These are phyloP conservation scores for Parasarocladium wereldwijsianum DNA, from an alignment of 2,329 filamentous ascomycete genomes.

Conservation along the genomic window DNA sequence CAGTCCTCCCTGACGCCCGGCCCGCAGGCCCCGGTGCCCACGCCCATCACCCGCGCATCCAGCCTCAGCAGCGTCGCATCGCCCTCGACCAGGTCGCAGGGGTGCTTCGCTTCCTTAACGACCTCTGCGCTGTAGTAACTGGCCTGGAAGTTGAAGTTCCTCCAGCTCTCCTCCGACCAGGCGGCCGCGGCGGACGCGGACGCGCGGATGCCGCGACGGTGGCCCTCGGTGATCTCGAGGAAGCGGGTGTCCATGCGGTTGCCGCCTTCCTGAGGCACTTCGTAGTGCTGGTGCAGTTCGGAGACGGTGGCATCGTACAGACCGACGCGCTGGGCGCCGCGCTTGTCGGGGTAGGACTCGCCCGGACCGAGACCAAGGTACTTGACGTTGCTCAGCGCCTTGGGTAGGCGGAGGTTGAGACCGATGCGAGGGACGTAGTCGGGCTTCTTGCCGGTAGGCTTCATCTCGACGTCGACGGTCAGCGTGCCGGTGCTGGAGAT, in stretches of 20 bases:
- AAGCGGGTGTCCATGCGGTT: constrained; percentile 46
- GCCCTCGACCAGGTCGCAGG: constrained; percentile 42
- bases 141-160: constrained; percentile 36
- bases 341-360: constrained; percentile 51
- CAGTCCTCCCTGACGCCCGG: constrained; percentile 30
- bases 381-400: constrained; percentile 27
- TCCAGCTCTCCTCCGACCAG: constrained; percentile 5
- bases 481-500: constrained; percentile 24
- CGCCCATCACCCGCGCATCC: constrained; percentile 31
- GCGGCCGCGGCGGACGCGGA: constrained; percentile 10
- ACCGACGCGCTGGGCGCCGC: constrained; percentile 36
- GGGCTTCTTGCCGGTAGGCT: constrained; percentile 32
- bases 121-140: constrained; percentile 35
- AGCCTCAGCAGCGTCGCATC: constrained; percentile 27
- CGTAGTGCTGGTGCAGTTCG: constrained; percentile 42
- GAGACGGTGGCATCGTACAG: constrained; percentile 28
- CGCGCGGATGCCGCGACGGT: constrained; percentile 15
- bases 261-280: constrained; percentile 53
- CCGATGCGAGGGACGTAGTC: constrained; percentile 46
- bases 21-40: constrained; percentile 34
- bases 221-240: constrained; percentile 6
- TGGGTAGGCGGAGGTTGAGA: constrained; percentile 36
- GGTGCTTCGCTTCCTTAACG: constrained; percentile 45
- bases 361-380: constrained; percentile 52
- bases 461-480: constrained; percentile 29